These are phyloP conservation scores for Kurtzmaniella natalensis DNA, from an alignment of 1,139 yeast species.

Conservation along the genomic window DNA sequence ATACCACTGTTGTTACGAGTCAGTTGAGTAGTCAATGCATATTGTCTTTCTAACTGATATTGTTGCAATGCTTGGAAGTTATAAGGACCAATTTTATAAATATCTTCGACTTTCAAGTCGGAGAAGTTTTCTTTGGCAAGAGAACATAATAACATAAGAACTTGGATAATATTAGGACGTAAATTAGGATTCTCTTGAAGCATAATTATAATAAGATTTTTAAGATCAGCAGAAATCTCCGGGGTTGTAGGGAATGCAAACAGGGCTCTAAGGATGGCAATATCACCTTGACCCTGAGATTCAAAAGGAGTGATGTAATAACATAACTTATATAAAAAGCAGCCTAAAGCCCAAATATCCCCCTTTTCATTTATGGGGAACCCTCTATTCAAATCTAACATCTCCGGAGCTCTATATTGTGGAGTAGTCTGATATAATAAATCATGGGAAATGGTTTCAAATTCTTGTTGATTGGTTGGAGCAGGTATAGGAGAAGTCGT, in stretches of 20 bases:
- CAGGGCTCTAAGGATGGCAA: constrained; percentile 65
- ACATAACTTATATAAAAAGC: constrained; percentile 70
- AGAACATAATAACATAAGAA: constrained; percentile 32
- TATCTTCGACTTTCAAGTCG: constrained; percentile 29
- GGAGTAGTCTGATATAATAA: constrained; percentile 76
- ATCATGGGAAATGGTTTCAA: constrained; percentile 58
- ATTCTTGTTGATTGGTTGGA: constrained; percentile 61
- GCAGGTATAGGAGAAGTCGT: constrained; percentile 59
- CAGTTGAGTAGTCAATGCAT: constrained; percentile 17
- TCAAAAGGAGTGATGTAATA: constrained; percentile 83
- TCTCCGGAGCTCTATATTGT: constrained; percentile 78
- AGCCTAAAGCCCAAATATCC: constrained; percentile 84
- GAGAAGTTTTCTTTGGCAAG: constrained; percentile 28
- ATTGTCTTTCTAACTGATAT: constrained; percentile 38
- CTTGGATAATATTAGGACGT: constrained; percentile 85
- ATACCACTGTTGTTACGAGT: neutral
- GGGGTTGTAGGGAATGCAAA: constrained; percentile 59
- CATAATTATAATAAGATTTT: constrained; percentile 73
- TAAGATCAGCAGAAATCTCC: constrained; percentile 55
- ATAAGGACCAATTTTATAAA: constrained; percentile 36
- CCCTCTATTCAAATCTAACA: constrained; percentile 68
- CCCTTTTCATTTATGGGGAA: constrained; percentile 71
- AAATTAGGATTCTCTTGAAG: constrained; percentile 73
- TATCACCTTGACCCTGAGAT: constrained; percentile 62
- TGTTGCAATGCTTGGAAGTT: constrained; percentile 45